Conservation (phyloP, 768 basidiomycete species). For the Kwoniella sp. region DNA sequence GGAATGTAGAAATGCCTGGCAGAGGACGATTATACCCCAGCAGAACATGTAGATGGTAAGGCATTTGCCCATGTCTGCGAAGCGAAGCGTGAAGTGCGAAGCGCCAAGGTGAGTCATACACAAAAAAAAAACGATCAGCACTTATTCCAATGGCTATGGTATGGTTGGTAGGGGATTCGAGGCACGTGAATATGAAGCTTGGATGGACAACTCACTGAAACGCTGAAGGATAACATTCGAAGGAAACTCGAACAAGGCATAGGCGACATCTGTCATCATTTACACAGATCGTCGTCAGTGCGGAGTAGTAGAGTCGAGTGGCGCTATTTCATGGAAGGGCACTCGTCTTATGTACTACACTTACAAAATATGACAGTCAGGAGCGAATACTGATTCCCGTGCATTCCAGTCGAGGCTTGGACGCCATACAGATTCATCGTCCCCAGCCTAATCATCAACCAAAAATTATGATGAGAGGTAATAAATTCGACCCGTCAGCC, state of each 20-base stretch:
- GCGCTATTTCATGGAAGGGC: no score
- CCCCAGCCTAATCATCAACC: no score
- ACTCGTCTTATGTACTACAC: no score
- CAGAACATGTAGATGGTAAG: conserved; percentile 33
- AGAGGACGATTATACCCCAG: conserved; percentile 36
- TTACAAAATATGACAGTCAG: conserved; percentile 32
- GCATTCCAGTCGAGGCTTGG: conserved; percentile 26
- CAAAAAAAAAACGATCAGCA: no score
- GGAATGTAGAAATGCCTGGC: conserved; percentile 25
- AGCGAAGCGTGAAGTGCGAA: not conserved
- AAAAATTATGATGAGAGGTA: no score
- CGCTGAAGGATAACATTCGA: conserved; percentile 34
- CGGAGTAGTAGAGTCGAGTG: no score
- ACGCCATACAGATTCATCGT: conserved; percentile 29
- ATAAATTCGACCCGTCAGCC: not conserved
- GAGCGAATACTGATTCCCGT: conserved; percentile 36
- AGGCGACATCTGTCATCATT: conserved; percentile 18
- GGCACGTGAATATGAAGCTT: no score
- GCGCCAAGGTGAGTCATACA: no score
- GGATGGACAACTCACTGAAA: conserved; percentile 23
- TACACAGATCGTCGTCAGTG: no score
- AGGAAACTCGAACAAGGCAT: conserved; percentile 38
- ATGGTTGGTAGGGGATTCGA: no score
- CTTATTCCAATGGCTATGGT: no score
- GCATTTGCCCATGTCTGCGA: conserved; percentile 32